phyloP scores from a whole-genome alignment of 2,329 filamentous ascomycete genomes.

The Biscogniauxia mediterranea region DNA sequence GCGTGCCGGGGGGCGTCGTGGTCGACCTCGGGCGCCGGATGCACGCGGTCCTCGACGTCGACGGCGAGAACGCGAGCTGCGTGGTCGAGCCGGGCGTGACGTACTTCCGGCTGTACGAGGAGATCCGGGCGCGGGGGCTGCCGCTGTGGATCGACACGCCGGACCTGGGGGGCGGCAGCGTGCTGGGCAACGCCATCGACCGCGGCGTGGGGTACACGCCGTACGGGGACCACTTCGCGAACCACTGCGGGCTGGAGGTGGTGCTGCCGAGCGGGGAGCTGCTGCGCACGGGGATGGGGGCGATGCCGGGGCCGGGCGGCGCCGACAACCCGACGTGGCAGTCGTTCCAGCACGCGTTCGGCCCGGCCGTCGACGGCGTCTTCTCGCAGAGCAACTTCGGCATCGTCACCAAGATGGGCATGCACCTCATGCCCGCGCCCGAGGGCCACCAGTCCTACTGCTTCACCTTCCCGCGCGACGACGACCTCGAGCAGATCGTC shows the following conservation, averaged over 20 bases:
- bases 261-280: conserved; percentile 45
- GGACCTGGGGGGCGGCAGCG: conserved; percentile 41
- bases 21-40: conserved; percentile 42
- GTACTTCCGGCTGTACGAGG: conserved; percentile 38
- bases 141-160: conserved; percentile 43
- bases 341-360: conserved; percentile 39
- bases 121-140: conserved; percentile 30
- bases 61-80: conserved; percentile 38
- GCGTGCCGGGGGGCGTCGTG: conserved; percentile 42
- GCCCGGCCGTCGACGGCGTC: conserved; percentile 42
- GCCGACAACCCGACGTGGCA: conserved; percentile 39
- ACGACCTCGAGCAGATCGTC: conserved; percentile 14
- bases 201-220: conserved; percentile 47
- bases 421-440: conserved; percentile 39
- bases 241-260: conserved; percentile 37
- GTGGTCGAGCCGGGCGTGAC: conserved; percentile 44
- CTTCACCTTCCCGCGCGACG: conserved; percentile 37
- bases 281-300: conserved; percentile 47
- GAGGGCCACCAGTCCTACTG: conserved; percentile 37
- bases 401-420: conserved; percentile 54
- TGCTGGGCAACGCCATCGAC: conserved; percentile 46
- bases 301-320: conserved; percentile 37
- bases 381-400: conserved; percentile 53
- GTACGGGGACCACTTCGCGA: conserved; percentile 41
- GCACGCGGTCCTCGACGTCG: conserved; percentile 39